These are phyloP conservation scores for Avena eriantha DNA, from an alignment of 176 grass and related monocot genomes.

Conservation along the genomic window DNA sequence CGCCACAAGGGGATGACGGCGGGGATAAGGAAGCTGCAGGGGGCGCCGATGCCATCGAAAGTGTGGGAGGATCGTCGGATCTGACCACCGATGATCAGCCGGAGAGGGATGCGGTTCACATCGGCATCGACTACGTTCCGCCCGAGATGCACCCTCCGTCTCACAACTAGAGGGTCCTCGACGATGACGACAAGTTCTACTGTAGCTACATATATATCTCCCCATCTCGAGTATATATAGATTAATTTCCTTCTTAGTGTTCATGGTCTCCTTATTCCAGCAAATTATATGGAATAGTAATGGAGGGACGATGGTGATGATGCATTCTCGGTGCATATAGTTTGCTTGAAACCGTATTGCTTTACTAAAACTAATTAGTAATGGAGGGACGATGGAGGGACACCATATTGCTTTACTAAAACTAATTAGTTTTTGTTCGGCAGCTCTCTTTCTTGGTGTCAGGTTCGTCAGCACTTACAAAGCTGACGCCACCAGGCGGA, in stretches of 20 bases:
- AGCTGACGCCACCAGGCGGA: too few relatives aligned
- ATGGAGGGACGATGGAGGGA: neutral
- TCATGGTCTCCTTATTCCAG: neutral
- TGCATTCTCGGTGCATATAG: neutral
- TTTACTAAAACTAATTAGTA: neutral
- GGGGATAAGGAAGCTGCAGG: neutral
- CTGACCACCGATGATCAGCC: slow-evolving; percentile 22
- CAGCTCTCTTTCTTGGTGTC: too few relatives aligned
- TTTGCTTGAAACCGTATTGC: neutral
- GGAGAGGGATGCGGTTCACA: neutral
- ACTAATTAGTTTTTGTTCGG: too few relatives aligned
- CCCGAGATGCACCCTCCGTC: slow-evolving; percentile 59
- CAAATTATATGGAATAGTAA: neutral
- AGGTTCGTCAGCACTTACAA: too few relatives aligned
- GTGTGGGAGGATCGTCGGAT: neutral
- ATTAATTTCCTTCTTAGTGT: neutral
- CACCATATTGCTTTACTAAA: too few relatives aligned
- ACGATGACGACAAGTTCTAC: slow-evolving; percentile 39
- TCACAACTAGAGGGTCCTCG: slow-evolving; percentile 35
- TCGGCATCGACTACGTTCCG: slow-evolving; percentile 34
- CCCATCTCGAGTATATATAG: neutral
- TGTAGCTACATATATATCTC: neutral
- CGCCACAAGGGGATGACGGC: neutral
- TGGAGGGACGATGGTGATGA: neutral
- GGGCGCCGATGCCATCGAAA: neutral